phyloP scores from a whole-genome alignment of 371 early-diverging fungal species.

The Mucor mucedo region DNA sequence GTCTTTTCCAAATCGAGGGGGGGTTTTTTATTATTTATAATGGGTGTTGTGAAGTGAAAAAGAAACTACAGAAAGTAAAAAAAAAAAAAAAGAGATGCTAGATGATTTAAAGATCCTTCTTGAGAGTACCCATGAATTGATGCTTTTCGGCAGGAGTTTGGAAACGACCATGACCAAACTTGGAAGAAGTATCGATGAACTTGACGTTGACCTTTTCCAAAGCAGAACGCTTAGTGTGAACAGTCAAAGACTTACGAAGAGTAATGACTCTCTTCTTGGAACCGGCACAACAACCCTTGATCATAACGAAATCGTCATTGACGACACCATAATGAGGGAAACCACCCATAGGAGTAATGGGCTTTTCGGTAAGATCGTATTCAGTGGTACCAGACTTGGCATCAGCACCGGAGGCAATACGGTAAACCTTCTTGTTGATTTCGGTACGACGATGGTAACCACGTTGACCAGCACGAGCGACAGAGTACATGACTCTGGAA shows the following conservation, averaged over 20 bases:
- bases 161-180: constrained; percentile 99
- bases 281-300: constrained; percentile 99
- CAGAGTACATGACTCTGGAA: constrained; percentile 99
- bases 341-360: constrained; percentile 99
- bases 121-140: constrained; percentile 94
- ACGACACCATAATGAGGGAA: constrained; percentile 99
- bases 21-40: constrained; percentile 7
- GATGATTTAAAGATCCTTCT: constrained; percentile 71
- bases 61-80: not conserved
- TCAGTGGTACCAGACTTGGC: constrained; percentile 91
- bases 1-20: not conserved
- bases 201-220: constrained; percentile 96
- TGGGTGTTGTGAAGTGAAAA: not conserved
- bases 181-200: constrained; percentile 99
- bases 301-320: constrained; percentile 98
- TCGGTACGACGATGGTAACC: constrained; percentile 99
- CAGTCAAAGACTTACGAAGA: constrained; percentile 97
- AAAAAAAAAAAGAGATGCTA: not conserved
- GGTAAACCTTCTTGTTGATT: constrained; percentile 99
- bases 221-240: constrained; percentile 93
- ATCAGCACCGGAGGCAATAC: constrained; percentile 94
- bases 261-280: constrained; percentile 98
- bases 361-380: constrained; percentile 97
- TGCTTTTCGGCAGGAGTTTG: constrained; percentile 99
- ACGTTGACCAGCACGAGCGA: constrained; percentile 99